Evolutionary conservation across 805 yeast genomes (phyloP).

Genomic region (Huiozyma naganishii): DNA sequence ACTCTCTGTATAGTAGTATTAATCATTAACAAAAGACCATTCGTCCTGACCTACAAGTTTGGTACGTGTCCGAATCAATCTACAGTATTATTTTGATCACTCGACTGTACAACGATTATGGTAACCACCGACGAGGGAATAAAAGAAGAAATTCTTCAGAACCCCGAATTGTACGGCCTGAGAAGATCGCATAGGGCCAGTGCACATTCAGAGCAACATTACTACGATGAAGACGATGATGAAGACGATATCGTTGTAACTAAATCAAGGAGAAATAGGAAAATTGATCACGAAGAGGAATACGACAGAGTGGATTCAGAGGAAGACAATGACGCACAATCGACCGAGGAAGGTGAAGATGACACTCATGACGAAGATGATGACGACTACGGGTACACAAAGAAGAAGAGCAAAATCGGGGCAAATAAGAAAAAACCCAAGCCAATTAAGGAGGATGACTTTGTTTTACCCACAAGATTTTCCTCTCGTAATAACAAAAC

Average conservation of each 20-base stretch:
- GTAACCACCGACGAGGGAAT: constrained; percentile 20
- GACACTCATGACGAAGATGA: constrained; percentile 17
- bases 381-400: constrained; percentile 12
- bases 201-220: constrained; percentile 22
- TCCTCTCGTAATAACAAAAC: constrained; percentile 54
- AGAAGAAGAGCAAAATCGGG: constrained; percentile 9
- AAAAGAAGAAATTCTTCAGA: constrained; percentile 46
- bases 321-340: constrained; percentile 21
- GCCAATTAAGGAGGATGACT: constrained; percentile 8
- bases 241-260: constrained; percentile 16
- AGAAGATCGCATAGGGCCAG: constrained; percentile 65
- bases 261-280: constrained; percentile 1
- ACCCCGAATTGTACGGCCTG: constrained; percentile 77
- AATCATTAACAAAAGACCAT: no score
- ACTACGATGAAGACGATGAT: constrained; percentile 19
- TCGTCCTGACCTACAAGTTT: no score
- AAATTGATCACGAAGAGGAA: constrained; percentile 18
- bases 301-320: constrained; percentile 16
- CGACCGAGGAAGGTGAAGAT: constrained; percentile 20
- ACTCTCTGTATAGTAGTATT: no score
- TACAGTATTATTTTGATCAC: no score
- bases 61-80: no score
- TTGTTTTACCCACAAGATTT: constrained; percentile 52
- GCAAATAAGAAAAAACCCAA: constrained; percentile 7
- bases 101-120: no score